These are phyloP conservation scores for Aphanomyces euteiches DNA, from an alignment of 352 stramenopile species.

Conservation along the genomic window DNA sequence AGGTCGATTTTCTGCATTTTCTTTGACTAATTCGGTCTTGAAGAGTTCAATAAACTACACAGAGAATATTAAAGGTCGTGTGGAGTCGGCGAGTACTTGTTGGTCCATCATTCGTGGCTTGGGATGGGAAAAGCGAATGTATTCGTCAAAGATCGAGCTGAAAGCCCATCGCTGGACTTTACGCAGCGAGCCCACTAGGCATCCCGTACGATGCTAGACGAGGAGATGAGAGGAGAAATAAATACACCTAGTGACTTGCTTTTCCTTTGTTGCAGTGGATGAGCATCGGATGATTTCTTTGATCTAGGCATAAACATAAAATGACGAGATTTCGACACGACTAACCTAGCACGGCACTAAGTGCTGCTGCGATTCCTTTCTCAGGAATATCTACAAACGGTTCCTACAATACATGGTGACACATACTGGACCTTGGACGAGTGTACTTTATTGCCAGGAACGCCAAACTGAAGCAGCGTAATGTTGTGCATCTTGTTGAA, in stretches of 20 bases:
- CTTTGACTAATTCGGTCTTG: slow-evolving; percentile 68
- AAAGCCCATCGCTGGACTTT: slow-evolving; percentile 82
- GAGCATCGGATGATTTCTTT: slow-evolving; percentile 81
- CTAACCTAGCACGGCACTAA: slow-evolving; percentile 58
- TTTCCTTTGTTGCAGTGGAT: slow-evolving; percentile 89
- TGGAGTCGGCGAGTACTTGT: slow-evolving; percentile 40
- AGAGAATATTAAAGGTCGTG: no score
- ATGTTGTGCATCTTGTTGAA: slow-evolving; percentile 80
- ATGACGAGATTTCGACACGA: background rate
- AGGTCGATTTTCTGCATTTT: slow-evolving; percentile 48
- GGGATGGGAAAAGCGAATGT: slow-evolving; percentile 78
- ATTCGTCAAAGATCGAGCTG: slow-evolving; percentile 81
- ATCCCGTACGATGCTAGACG: slow-evolving; percentile 69
- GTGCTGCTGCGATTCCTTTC: slow-evolving; percentile 64
- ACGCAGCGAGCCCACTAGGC: slow-evolving; percentile 67
- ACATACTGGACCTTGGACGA: background rate
- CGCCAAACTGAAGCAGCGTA: slow-evolving; percentile 76
- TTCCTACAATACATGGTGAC: slow-evolving; percentile 39
- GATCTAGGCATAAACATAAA: slow-evolving; percentile 37
- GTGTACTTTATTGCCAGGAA: slow-evolving; percentile 75
- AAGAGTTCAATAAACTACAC: slow-evolving; percentile 79
- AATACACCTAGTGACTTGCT: slow-evolving; percentile 33
- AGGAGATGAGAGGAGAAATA: slow-evolving; percentile 5
- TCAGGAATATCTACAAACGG: slow-evolving; percentile 85
- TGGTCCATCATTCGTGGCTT: slow-evolving; percentile 88